Evolutionary conservation across 2,329 filamentous ascomycete genomes (phyloP), one percentile per base, ranked within the genome.

Genomic region (Beauveria medogensis): DNA sequence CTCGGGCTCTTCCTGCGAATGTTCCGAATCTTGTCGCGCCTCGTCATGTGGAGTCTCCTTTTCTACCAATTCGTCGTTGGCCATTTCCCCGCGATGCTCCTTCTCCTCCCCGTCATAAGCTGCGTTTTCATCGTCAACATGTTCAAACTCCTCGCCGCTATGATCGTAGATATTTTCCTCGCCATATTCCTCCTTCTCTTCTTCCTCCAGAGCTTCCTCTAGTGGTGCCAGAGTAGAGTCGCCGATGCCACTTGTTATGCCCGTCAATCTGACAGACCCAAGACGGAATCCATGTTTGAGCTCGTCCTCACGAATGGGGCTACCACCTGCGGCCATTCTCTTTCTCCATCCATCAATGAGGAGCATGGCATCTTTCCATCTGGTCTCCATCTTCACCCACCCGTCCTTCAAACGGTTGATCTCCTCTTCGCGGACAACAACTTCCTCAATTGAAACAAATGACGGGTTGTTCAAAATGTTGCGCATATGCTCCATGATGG

Each of bases 321-420:
- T 82, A 5, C 88, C 88, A 65, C 83, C 86, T 56, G 80, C 81
- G 18, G 84, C 84, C 83, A 96, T 91, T 47, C 91, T 83, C 71
- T 86, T 88, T 63, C 92, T 87, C 93, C 94, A 97, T 40, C 89
- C 87, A 65, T 97, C 91, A 78, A 99, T 96, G 75, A 99, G 85
- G 41, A 85, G 82, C 14, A 97, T 87, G 1, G 94, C 91, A 70
- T 97, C 93, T 65, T 86, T 87, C 91, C 94, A 96, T 56, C 92
- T 84, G 24, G 79, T 82, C 73, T 97, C 92, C 90, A 97, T 96
- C 74, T 89, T 92, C 71, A 95, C 90, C 88, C 93, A 96, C 18
- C 92, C 91, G 60, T 89, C 84, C 59, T 91, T 86, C 53, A 99
- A 79, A 56, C 90, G 84, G 57, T 83, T 81, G 65, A 99, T 97